Conservation (phyloP, 2,329 filamentous ascomycete genomes). For the Volutella citrinella region DNA sequence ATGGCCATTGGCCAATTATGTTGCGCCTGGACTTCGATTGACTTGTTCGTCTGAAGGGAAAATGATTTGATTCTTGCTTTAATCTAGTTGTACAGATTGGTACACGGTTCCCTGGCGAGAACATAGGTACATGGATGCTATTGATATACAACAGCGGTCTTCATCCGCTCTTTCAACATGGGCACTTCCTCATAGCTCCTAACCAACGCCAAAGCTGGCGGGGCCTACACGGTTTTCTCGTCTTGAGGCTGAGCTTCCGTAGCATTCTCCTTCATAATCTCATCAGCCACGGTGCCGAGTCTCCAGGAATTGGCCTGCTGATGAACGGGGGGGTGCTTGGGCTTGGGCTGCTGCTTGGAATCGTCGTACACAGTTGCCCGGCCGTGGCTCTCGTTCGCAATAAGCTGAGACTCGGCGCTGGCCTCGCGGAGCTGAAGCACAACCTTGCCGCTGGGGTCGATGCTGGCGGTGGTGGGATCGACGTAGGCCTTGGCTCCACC, state of each 20-base stretch:
- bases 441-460: slow-evolving; percentile 51
- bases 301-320: slow-evolving; percentile 17
- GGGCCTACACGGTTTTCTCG: slow-evolving; percentile 49
- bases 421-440: slow-evolving; percentile 42
- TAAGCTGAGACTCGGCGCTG: slow-evolving; percentile 34
- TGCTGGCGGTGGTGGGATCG: slow-evolving; percentile 39
- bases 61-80: too few relatives aligned
- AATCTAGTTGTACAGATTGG: slow-evolving; percentile 31
- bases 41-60: too few relatives aligned
- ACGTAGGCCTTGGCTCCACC: slow-evolving; percentile 57
- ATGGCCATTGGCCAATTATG: too few relatives aligned
- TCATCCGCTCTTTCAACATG: slow-evolving; percentile 3
- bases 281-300: slow-evolving; percentile 23
- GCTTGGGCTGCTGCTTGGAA: slow-evolving; percentile 17
- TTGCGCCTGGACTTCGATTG: too few relatives aligned
- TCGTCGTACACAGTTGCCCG: slow-evolving; percentile 31
- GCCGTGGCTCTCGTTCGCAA: slow-evolving; percentile 46
- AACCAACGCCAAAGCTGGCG: slow-evolving; percentile 36
- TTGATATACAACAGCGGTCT: slow-evolving; percentile 21
- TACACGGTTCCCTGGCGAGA: slow-evolving; percentile 24
- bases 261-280: slow-evolving; percentile 21
- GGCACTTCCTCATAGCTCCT: slow-evolving; percentile 14
- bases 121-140: slow-evolving; percentile 16
- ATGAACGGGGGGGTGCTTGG: slow-evolving; percentile 9
- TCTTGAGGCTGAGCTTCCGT: slow-evolving; percentile 46